Evolutionary conservation across 306 rosid genomes (phyloP).

Genomic region (Ochetophila trinervis): DNA sequence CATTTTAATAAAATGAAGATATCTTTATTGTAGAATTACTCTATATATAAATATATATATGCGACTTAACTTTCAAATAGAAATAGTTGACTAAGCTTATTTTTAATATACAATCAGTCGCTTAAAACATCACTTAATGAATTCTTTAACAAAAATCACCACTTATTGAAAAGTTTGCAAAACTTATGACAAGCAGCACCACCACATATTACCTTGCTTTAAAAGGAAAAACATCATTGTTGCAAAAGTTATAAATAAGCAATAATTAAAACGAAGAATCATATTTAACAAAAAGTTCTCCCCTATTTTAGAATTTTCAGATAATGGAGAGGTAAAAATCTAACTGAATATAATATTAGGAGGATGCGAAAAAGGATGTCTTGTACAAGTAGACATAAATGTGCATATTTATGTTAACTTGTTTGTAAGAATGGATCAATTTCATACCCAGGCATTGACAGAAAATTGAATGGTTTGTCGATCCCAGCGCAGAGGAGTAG

Average conservation of each 20-base stretch:
- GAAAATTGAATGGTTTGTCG: slow-evolving; percentile 82
- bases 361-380: too few relatives aligned
- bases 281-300: background rate
- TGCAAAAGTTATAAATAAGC: background rate
- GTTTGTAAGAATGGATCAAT: slow-evolving; percentile 13
- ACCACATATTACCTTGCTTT: background rate
- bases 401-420: background rate
- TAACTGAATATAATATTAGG: background rate
- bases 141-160: too few relatives aligned
- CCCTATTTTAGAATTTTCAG: background rate
- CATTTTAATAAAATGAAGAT: too few relatives aligned
- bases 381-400: background rate
- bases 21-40: too few relatives aligned
- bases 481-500: slow-evolving; percentile 80
- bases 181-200: background rate
- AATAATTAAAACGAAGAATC: background rate
- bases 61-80: background rate
- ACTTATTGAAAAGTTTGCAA: too few relatives aligned
- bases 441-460: slow-evolving; percentile 88
- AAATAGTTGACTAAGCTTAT: background rate
- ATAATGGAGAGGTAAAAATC: background rate
- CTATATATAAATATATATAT: background rate
- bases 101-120: background rate
- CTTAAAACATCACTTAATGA: background rate
- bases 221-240: background rate